phyloP scores from a whole-genome alignment of 2,329 filamentous ascomycete species.

The Geosmithia flava region DNA sequence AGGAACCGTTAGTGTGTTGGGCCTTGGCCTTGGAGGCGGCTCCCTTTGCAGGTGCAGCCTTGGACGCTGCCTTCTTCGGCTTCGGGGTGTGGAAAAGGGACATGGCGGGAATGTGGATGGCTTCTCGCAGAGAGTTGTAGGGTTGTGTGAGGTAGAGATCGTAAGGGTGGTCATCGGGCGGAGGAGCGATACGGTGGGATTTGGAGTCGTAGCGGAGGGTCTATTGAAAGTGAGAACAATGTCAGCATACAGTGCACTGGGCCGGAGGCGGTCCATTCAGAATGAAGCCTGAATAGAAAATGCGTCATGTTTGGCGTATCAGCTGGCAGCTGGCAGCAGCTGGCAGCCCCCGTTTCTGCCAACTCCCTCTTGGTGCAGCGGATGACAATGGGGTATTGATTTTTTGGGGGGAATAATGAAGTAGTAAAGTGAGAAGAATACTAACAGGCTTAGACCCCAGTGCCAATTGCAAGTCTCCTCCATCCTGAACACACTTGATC shows the following conservation, averaged over 20 bases:
- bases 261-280: too few relatives aligned
- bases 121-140: slow-evolving; percentile 30
- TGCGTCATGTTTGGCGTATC: too few relatives aligned
- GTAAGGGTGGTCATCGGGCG: slow-evolving; percentile 32
- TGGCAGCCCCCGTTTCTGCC: too few relatives aligned
- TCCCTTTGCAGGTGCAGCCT: slow-evolving; percentile 7
- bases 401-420: background rate
- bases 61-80: slow-evolving; percentile 1
- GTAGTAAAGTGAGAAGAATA: slow-evolving; percentile 5
- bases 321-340: too few relatives aligned
- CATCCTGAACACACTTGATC: slow-evolving; percentile 46
- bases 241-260: background rate
- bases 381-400: background rate
- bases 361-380: too few relatives aligned
- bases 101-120: slow-evolving; percentile 37
- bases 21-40: slow-evolving; percentile 16
- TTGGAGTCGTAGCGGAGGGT: slow-evolving; percentile 40
- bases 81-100: slow-evolving; percentile 33
- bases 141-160: slow-evolving; percentile 45
- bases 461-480: slow-evolving; percentile 42
- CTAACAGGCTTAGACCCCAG: slow-evolving; percentile 49
- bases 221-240: slow-evolving; percentile 17
- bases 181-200: slow-evolving; percentile 32
- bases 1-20: slow-evolving; percentile 17
- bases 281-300: too few relatives aligned